Evolutionary conservation across 306 rosid genomes (phyloP), one percentile per base, ranked within the genome.

Genomic region (Vigna angularis): DNA sequence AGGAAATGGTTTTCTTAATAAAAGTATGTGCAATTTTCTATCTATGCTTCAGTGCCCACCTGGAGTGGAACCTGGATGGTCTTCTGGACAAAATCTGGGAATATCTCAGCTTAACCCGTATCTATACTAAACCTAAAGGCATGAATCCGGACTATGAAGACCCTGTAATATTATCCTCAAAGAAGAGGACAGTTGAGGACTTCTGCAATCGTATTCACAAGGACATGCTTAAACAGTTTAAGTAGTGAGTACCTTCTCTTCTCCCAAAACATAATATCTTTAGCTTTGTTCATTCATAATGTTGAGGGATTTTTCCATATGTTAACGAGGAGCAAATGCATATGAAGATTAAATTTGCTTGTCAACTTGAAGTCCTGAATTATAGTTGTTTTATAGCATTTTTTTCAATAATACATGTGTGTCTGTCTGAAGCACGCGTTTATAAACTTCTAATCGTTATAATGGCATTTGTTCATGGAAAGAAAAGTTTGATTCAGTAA

Each of bases 141-240:
- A 88, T 95, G 97, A 95, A 95, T 88, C 99, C 98, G 45, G 99
- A 95, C 80, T 95, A 95, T 66, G 99, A 95, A 87, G 99, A 95
- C 70, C 99, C 98, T 58, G 99, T 95, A 61, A 95, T 95, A 79
- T 89, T 95, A 71, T 95, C 99, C 0, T 95, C 99, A 16, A 95
- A 86, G 91, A 87, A 9, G 84, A 88, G 87, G 79, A 93, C 99
- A 17, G 90, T 96, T 51, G 99, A 93, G 81, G 99, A 93, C 85
- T 96, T 96, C 87, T 96, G 99, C 72, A 67, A 64, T 36, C 89
- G 99, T 71, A 96, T 90, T 76, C 99, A 93, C 86, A 96, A 93
- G 83, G 99, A 93, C 85, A 93, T 96, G 93, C 74, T 89, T 44
- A 96, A 93, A 85, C 99, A 91, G 83, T 96, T 91, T 81, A 96